phyloP scores from a whole-genome alignment of 208 protist species.

The Angomonas ambiguus region DNA sequence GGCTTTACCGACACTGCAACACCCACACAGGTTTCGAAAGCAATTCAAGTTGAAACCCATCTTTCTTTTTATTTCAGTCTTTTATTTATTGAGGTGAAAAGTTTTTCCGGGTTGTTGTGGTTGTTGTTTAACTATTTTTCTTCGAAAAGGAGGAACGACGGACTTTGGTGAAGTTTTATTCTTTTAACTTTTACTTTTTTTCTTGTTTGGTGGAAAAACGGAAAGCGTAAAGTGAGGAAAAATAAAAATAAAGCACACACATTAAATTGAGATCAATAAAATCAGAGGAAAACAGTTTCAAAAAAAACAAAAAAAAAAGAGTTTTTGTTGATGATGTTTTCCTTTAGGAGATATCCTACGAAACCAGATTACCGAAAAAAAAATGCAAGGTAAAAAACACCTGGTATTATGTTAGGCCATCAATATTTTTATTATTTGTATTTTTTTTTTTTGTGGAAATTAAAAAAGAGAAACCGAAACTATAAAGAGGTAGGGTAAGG shows the following conservation, averaged over 20 bases:
- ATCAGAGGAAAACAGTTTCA: background rate
- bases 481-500: background rate
- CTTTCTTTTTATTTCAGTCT: too few species aligned
- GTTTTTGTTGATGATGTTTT: too few species aligned
- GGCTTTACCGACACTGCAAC: background rate
- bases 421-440: background rate
- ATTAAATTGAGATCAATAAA: too few species aligned
- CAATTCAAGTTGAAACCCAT: slow-evolving; percentile 4
- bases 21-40: background rate
- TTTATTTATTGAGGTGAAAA: too few species aligned
- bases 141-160: too few species aligned
- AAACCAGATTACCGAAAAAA: slow-evolving; percentile 5
- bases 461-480: background rate
- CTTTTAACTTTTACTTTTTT: too few species aligned
- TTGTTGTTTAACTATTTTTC: too few species aligned
- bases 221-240: too few species aligned
- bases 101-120: too few species aligned
- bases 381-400: slow-evolving; percentile 10
- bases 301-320: slow-evolving; percentile 6
- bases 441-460: background rate
- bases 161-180: too few species aligned
- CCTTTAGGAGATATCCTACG: background rate
- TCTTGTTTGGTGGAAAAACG: too few species aligned
- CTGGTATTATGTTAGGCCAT: background rate
- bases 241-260: too few species aligned